These are phyloP conservation scores for Xylaria sp. DNA, from an alignment of 2,329 filamentous ascomycete species.

Conservation along the genomic window DNA sequence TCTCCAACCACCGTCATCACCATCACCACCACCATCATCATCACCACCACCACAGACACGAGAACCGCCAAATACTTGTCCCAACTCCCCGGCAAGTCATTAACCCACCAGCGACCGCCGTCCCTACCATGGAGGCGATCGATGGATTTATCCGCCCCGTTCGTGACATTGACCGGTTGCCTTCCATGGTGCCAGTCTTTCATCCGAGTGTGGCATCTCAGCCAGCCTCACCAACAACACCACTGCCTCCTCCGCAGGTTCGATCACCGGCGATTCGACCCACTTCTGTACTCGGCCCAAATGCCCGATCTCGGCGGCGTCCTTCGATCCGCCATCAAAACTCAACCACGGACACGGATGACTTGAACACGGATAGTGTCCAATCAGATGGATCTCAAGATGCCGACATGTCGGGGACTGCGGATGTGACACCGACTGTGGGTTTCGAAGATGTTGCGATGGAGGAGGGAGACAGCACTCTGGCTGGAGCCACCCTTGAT, in stretches of 20 bases:
- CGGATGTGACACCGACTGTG: constrained; percentile 82
- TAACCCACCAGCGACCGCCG: constrained; percentile 74
- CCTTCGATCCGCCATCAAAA: constrained; percentile 90
- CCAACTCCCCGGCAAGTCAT: constrained; percentile 63
- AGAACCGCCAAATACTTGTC: constrained; percentile 60
- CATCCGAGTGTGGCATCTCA: constrained; percentile 81
- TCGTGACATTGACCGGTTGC: constrained; percentile 82
- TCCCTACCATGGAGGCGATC: constrained; percentile 72
- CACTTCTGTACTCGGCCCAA: constrained; percentile 62
- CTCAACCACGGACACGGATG: constrained; percentile 90
- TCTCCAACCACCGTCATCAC: constrained; percentile 62
- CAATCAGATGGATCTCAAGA: constrained; percentile 81
- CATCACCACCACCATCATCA: constrained; percentile 58
- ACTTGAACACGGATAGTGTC: constrained; percentile 84
- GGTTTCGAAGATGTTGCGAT: constrained; percentile 85
- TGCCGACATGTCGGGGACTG: constrained; percentile 80
- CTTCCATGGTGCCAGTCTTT: constrained; percentile 79
- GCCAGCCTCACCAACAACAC: constrained; percentile 90
- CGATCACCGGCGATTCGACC: constrained; percentile 65
- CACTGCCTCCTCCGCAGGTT: constrained; percentile 73
- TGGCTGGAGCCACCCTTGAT: constrained; percentile 78
- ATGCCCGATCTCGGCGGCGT: constrained; percentile 70
- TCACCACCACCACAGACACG: constrained; percentile 60
- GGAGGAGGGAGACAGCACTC: constrained; percentile 81
- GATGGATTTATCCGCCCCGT: constrained; percentile 84